phyloP scores from a whole-genome alignment of 108 stramenopile genomes.

The Pseudonitzschia delicatissima region DNA sequence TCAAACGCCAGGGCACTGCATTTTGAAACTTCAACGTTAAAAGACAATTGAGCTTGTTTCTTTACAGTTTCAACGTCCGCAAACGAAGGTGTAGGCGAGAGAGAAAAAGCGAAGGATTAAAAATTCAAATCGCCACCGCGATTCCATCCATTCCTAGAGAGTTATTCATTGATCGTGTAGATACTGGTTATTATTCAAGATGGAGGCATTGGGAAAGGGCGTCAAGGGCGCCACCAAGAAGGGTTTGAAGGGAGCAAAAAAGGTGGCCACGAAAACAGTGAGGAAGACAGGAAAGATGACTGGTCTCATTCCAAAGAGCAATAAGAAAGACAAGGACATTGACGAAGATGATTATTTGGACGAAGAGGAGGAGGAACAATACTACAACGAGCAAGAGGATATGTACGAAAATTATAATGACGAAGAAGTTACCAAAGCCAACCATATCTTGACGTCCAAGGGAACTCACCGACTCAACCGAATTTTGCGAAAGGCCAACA shows the following conservation, averaged over 20 bases:
- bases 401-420: conserved; percentile 12
- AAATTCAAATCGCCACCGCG: not conserved
- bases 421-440: conserved; percentile 42
- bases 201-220: conserved; percentile 37
- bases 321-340: conserved; percentile 9
- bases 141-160: too few species aligned
- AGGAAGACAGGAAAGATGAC: conserved; percentile 30
- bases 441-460: conserved; percentile 56
- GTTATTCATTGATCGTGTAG: not conserved
- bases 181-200: too few species aligned
- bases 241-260: conserved; percentile 27
- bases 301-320: conserved; percentile 25
- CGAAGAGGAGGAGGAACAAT: conserved; percentile 15
- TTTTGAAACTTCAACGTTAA: too few species aligned
- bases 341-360: conserved; percentile 6
- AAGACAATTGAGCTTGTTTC: too few species aligned
- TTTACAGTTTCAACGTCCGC: too few species aligned
- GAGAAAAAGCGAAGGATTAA: too few species aligned
- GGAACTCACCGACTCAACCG: conserved; percentile 70
- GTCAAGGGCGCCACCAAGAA: conserved; percentile 28
- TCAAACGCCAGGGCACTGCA: too few species aligned
- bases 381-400: conserved; percentile 13
- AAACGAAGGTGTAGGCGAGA: too few species aligned
- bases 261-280: conserved; percentile 27
- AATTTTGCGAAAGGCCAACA: conserved; percentile 47